Evolutionary conservation across 2,329 filamentous ascomycete genomes (phyloP).

Genomic region (Monilinia fructicola): DNA sequence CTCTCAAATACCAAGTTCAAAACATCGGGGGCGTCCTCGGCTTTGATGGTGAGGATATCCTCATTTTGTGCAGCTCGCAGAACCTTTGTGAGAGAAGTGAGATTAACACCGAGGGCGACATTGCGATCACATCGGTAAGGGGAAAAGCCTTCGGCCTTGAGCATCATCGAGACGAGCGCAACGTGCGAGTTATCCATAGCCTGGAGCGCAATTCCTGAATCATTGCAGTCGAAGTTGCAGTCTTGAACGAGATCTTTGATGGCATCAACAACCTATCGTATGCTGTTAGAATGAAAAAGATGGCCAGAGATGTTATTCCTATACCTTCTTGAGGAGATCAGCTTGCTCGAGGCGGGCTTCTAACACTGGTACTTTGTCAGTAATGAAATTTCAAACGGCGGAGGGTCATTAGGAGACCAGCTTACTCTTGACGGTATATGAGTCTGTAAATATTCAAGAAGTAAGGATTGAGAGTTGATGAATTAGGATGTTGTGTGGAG

Average conservation of each 20-base stretch:
- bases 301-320: background rate
- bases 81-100: constrained; percentile 94
- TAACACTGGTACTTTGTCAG: constrained; percentile 58
- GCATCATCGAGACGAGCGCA: constrained; percentile 97
- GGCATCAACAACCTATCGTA: constrained; percentile 81
- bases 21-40: constrained; percentile 92
- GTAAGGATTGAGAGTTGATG: background rate
- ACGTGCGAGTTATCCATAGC: constrained; percentile 99
- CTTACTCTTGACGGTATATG: constrained; percentile 16
- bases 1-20: constrained; percentile 96
- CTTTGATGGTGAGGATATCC: constrained; percentile 94
- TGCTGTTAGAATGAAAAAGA: constrained; percentile 30
- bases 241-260: constrained; percentile 99
- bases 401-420: background rate
- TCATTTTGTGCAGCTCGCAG: constrained; percentile 91
- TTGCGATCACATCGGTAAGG: constrained; percentile 99
- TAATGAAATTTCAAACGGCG: constrained; percentile 1
- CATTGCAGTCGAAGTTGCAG: constrained; percentile 99
- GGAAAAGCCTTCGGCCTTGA: constrained; percentile 91
- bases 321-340: constrained; percentile 87
- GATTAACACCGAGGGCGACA: constrained; percentile 95
- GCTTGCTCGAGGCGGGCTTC: constrained; percentile 98
- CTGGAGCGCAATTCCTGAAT: constrained; percentile 95
- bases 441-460: background rate
- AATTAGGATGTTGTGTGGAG: background rate